These are phyloP conservation scores for Aspergillus sp. DNA, from an alignment of 2,329 filamentous ascomycete genomes.

Conservation along the genomic window DNA sequence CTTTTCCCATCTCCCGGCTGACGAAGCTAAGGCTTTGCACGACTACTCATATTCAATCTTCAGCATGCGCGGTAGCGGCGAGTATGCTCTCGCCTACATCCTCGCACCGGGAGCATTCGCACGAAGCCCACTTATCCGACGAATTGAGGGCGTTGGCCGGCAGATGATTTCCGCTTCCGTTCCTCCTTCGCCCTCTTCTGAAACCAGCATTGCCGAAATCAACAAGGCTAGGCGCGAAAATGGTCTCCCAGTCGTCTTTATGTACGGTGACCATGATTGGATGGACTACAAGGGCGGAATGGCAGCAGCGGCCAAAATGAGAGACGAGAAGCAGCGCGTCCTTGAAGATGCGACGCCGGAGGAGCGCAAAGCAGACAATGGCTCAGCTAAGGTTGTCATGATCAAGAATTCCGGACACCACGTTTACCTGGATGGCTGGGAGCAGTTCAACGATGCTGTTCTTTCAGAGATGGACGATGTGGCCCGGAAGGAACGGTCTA, in stretches of 20 bases:
- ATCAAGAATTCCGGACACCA: constrained; percentile 72
- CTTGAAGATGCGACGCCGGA: constrained; percentile 63
- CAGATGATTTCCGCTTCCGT: constrained; percentile 50
- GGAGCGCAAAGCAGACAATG: constrained; percentile 71
- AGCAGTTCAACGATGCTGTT: constrained; percentile 69
- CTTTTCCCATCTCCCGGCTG: constrained; percentile 80
- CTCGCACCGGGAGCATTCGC: constrained; percentile 93
- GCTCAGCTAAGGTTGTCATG: constrained; percentile 77
- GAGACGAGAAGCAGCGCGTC: constrained; percentile 61
- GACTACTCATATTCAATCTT: constrained; percentile 95
- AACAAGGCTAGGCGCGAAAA: constrained; percentile 46
- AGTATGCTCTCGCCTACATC: constrained; percentile 90
- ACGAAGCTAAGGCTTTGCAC: constrained; percentile 82
- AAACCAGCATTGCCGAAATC: constrained; percentile 21
- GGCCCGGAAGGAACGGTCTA: constrained; percentile 26
- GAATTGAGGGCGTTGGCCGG: constrained; percentile 84
- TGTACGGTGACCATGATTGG: constrained; percentile 99
- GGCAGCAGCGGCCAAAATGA: constrained; percentile 76
- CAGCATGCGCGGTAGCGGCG: constrained; percentile 84
- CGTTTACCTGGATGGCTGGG: constrained; percentile 68
- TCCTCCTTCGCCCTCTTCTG: constrained; percentile 26
- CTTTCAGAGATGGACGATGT: constrained; percentile 67
- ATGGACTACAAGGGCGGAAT: constrained; percentile 91
- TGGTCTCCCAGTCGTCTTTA: constrained; percentile 80
- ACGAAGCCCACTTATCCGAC: constrained; percentile 78